Percentiles rank a stretch among this genome's conserved stretches.
Evolutionary conservation across 495 filamentous ascomycete genomes (phyloP).

Genomic region (Aspergillus campestris): DNA sequence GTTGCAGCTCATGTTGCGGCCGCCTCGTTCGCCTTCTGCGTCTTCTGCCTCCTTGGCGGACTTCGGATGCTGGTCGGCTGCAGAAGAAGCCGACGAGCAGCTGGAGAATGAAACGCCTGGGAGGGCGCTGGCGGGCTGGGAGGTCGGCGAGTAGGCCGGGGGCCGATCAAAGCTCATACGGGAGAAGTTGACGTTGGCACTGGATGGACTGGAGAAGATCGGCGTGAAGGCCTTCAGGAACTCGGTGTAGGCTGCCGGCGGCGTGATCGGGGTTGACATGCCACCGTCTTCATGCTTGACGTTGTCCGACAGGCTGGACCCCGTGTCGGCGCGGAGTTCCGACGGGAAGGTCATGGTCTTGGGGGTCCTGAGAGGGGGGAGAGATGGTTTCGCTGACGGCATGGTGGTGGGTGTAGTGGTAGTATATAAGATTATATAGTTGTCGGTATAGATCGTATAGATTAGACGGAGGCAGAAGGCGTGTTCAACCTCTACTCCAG

Average conservation of each 20-base stretch:
- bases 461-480: too few relatives aligned
- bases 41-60: too few relatives aligned
- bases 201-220: conserved; percentile 40
- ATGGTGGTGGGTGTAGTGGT: conserved; percentile 22
- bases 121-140: conserved; percentile 32
- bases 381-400: conserved; percentile 53
- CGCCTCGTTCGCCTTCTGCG: too few relatives aligned
- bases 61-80: not conserved
- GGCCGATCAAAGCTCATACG: conserved; percentile 21
- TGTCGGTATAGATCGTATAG: not conserved
- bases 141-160: conserved; percentile 20
- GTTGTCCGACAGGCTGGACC: conserved; percentile 23
- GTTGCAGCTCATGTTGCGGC: not conserved
- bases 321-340: conserved; percentile 45
- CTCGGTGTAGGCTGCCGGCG: conserved; percentile 82
- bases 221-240: conserved; percentile 79
- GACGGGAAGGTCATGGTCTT: conserved; percentile 70
- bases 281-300: conserved; percentile 46
- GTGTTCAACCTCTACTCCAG: too few relatives aligned
- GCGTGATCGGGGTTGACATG: conserved; percentile 78
- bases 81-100: conserved; percentile 13
- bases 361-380: conserved; percentile 70
- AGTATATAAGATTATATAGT: not conserved
- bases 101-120: conserved; percentile 22
- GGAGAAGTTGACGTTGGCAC: conserved; percentile 25